Conservation (phyloP, 2,329 filamentous ascomycete species). For the Fusarium globosum region DNA sequence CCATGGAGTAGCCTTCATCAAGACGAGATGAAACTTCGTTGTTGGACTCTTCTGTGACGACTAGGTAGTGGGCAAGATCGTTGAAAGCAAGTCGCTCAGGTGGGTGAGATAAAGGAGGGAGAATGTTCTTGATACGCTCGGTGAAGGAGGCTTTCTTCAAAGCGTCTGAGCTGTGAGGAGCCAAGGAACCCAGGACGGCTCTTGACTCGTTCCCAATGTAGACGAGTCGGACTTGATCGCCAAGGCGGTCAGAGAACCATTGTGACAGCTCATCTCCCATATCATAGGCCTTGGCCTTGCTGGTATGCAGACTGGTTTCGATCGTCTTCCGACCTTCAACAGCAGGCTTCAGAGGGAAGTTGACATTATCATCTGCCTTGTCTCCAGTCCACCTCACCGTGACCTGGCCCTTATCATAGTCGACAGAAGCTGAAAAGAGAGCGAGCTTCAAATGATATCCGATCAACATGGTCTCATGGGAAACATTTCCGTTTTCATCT, state of each 20-base stretch:
- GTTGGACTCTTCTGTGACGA: constrained; percentile 43
- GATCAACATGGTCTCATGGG: constrained; percentile 38
- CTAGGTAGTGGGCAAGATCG: constrained; percentile 39
- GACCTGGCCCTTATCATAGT: not conserved
- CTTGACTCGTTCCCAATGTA: constrained; percentile 40
- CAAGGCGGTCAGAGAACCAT: constrained; percentile 39
- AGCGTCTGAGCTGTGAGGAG: constrained; percentile 37
- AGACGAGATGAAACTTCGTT: constrained; percentile 31
- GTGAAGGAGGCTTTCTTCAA: constrained; percentile 14
- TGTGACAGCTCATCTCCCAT: constrained; percentile 33
- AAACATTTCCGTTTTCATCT: not conserved
- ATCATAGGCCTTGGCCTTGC: constrained; percentile 34
- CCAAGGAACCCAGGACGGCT: constrained; percentile 37
- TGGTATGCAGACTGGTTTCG: constrained; percentile 30
- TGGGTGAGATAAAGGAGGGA: constrained; percentile 22
- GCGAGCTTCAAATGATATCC: constrained; percentile 38
- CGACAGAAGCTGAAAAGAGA: constrained; percentile 21
- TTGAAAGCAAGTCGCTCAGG: constrained; percentile 31
- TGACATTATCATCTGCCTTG: not conserved
- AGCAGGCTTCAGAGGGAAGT: constrained; percentile 29
- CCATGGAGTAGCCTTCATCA: constrained; percentile 22
- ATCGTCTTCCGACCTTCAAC: not conserved
- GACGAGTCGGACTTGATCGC: constrained; percentile 23
- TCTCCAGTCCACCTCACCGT: not conserved
- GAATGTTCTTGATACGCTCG: not conserved